A percentile compares a stretch with the other conserved stretches of the same genome.
Conservation (phyloP, 1,139 yeast genomes). For the Sugiyamaella pinicola region DNA sequence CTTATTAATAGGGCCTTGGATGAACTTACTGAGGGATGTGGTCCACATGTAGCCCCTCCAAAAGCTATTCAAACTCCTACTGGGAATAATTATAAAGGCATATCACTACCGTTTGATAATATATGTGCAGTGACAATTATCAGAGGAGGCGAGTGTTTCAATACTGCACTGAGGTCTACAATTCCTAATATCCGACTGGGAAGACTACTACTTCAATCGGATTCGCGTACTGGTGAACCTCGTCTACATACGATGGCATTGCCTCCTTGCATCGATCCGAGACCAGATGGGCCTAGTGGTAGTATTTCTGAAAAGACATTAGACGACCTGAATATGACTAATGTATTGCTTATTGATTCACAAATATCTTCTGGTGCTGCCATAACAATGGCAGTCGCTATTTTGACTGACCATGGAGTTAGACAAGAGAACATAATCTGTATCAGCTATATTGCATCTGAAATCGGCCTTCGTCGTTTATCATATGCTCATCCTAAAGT, state of each 20-base stretch:
- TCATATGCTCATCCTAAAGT: conserved; percentile 72
- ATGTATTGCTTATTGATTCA: conserved; percentile 75
- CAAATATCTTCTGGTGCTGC: conserved; percentile 94
- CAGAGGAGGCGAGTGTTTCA: conserved; percentile 92
- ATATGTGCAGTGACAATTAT: conserved; percentile 77
- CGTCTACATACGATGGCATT: conserved; percentile 77
- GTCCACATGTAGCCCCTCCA: conserved; percentile 70
- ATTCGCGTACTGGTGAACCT: conserved; percentile 88
- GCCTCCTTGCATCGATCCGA: conserved; percentile 44
- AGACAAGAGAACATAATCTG: conserved; percentile 62
- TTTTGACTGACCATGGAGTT: conserved; percentile 81
- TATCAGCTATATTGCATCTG: conserved; percentile 76
- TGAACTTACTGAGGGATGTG: conserved; percentile 83
- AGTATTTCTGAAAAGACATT: conserved; percentile 24
- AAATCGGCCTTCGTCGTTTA: conserved; percentile 75
- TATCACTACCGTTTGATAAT: conserved; percentile 47
- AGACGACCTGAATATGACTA: conserved; percentile 38
- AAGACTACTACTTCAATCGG: conserved; percentile 83
- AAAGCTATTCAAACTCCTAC: conserved; percentile 60
- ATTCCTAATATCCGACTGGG: conserved; percentile 81
- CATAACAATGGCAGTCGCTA: conserved; percentile 90
- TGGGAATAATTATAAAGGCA: conserved; percentile 47
- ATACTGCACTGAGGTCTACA: conserved; percentile 71
- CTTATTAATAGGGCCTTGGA: conserved; percentile 70
- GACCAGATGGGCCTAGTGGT: conserved; percentile 29